Evolutionary conservation across 768 basidiomycete genomes (phyloP).

Genomic region (Royoungia palumana): DNA sequence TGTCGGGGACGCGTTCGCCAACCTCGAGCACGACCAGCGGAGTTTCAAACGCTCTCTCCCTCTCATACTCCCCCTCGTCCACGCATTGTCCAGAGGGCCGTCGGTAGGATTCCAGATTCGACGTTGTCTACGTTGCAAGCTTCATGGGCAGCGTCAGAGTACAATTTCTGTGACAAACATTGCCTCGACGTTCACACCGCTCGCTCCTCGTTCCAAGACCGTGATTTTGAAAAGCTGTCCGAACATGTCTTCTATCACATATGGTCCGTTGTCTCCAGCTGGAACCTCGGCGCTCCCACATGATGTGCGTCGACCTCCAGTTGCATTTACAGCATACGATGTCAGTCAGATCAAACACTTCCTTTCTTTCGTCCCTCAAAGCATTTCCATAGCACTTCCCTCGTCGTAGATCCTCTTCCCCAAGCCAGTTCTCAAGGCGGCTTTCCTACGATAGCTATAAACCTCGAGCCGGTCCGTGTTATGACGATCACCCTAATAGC

Average conservation of each 20-base stretch:
- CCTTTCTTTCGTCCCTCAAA: conserved; percentile 17
- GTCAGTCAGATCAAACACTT: conserved; percentile 27
- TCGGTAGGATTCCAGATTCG: conserved; percentile 5
- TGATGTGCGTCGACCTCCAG: conserved; percentile 29
- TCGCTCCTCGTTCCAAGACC: conserved; percentile 4
- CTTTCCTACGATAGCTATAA: conserved; percentile 53
- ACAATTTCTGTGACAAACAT: neutral
- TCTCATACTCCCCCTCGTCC: conserved; percentile 15
- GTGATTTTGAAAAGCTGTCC: conserved; percentile 1
- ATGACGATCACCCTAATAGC: conserved; percentile 41
- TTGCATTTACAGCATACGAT: conserved; percentile 27
- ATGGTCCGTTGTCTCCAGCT: conserved; percentile 25
- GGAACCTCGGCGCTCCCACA: conserved; percentile 22
- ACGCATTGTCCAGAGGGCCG: conserved; percentile 6
- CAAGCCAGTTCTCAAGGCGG: conserved; percentile 42
- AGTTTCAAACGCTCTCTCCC: conserved; percentile 33
- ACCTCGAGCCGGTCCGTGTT: conserved; percentile 36
- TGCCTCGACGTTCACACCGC: conserved; percentile 3
- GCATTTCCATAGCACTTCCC: conserved; percentile 22
- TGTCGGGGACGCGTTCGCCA: conserved; percentile 9
- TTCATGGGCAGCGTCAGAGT: conserved; percentile 3
- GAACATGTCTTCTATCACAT: conserved; percentile 28
- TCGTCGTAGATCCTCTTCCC: conserved; percentile 50
- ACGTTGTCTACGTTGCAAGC: neutral
- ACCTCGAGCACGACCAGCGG: conserved; percentile 21